Percentiles rank a stretch among this genome's conserved stretches.
Evolutionary conservation across 805 yeast genomes (phyloP).

Genomic region (Myxozyma udenii): DNA sequence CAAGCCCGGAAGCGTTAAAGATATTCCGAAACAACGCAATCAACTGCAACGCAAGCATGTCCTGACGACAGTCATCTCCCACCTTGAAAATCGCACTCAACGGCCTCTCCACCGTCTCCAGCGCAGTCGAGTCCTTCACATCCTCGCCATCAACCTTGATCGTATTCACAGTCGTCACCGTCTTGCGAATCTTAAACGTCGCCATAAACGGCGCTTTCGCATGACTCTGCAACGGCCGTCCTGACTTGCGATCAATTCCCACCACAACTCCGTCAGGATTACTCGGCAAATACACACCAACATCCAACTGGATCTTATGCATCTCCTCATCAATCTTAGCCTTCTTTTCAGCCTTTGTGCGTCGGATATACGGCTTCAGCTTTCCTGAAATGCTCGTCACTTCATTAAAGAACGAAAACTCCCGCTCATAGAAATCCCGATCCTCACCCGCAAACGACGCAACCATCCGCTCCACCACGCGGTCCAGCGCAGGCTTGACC

Average conservation of each 20-base stretch:
- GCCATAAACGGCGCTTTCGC: slow-evolving; percentile 99
- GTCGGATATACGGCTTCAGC: slow-evolving; percentile 88
- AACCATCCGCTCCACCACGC: slow-evolving; percentile 63
- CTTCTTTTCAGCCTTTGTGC: slow-evolving; percentile 93
- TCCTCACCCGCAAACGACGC: slow-evolving; percentile 59
- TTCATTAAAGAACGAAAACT: slow-evolving; percentile 83
- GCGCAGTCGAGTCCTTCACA: slow-evolving; percentile 22
- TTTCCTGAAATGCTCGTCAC: slow-evolving; percentile 94
- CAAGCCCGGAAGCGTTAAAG: slow-evolving; percentile 85
- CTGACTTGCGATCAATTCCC: slow-evolving; percentile 88
- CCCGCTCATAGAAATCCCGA: slow-evolving; percentile 66
- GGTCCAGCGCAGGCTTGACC: slow-evolving; percentile 78
- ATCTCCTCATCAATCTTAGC: slow-evolving; percentile 93
- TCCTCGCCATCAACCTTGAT: slow-evolving; percentile 37
- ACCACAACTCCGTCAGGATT: slow-evolving; percentile 94
- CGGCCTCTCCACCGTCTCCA: slow-evolving; percentile 60
- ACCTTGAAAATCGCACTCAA: slow-evolving; percentile 97
- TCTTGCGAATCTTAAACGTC: slow-evolving; percentile 70
- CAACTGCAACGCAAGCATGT: slow-evolving; percentile 86
- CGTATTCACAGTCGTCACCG: slow-evolving; percentile 14
- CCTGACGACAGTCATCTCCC: slow-evolving; percentile 99
- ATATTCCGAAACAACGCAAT: slow-evolving; percentile 88
- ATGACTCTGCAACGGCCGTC: slow-evolving; percentile 93
- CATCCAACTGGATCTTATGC: slow-evolving; percentile 66
- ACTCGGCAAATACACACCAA: slow-evolving; percentile 89